These are phyloP conservation scores for Didymella sp. DNA, from an alignment of 2,329 filamentous ascomycete species.

Conservation along the genomic window DNA sequence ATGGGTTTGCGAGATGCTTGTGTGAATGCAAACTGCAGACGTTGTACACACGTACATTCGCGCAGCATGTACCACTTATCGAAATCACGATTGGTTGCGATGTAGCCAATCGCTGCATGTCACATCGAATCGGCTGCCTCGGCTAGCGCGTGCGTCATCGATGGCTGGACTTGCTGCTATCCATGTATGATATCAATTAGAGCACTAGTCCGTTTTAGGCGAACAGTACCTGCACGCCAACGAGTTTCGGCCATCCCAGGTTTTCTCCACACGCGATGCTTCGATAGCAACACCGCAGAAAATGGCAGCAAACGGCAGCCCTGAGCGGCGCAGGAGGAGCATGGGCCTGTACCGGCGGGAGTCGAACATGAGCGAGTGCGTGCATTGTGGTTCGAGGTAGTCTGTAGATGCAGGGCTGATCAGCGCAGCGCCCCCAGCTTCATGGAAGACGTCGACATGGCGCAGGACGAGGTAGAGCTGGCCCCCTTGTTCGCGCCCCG, in stretches of 20 bases:
- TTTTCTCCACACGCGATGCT: conserved; percentile 15
- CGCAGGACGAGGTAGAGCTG: conserved; percentile 80
- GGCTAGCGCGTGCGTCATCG: too few relatives aligned
- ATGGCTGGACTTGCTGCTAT: too few relatives aligned
- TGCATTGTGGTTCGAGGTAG: not conserved
- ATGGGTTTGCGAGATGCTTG: too few relatives aligned
- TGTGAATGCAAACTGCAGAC: too few relatives aligned
- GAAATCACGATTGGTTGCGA: too few relatives aligned
- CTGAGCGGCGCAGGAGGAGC: conserved; percentile 45
- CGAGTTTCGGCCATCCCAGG: not conserved
- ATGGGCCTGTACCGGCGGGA: conserved; percentile 66
- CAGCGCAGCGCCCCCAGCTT: conserved; percentile 65
- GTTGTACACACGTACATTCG: too few relatives aligned
- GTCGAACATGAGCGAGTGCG: conserved; percentile 66
- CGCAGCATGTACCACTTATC: too few relatives aligned
- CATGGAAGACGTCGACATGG: conserved; percentile 98
- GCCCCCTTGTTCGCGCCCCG: conserved; percentile 27
- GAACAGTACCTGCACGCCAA: conserved; percentile 16
- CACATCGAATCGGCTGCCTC: too few relatives aligned
- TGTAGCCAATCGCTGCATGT: too few relatives aligned
- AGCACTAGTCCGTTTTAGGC: too few relatives aligned
- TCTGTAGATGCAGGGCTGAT: conserved; percentile 1
- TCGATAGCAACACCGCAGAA: not conserved
- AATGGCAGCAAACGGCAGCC: conserved; percentile 45
- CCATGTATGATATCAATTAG: too few relatives aligned